These are phyloP conservation scores for Xylaria sp. DNA, from an alignment of 2,329 filamentous ascomycete species.

Conservation along the genomic window DNA sequence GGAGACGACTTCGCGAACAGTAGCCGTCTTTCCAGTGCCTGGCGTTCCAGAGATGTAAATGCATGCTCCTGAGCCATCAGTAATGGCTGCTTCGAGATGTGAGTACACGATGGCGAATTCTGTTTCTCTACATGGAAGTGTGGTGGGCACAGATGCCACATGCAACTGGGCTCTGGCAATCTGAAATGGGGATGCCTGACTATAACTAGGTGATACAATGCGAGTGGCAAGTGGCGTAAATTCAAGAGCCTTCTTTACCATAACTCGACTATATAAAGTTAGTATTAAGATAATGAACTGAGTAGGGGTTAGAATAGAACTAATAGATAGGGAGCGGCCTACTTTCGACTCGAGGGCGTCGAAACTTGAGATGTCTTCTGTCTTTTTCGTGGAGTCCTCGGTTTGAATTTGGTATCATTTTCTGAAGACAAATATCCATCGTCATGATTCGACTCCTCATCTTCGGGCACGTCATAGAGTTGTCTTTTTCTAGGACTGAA, in stretches of 20 bases:
- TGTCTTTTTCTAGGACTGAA: constrained; percentile 33
- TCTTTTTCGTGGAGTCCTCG: constrained; percentile 67
- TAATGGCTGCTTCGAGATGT: constrained; percentile 92
- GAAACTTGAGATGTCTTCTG: constrained; percentile 60
- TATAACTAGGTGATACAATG: constrained; percentile 78
- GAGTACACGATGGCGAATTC: constrained; percentile 95
- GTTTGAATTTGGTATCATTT: constrained; percentile 49
- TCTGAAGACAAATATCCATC: constrained; percentile 50
- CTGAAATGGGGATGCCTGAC: constrained; percentile 88
- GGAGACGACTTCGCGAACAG: constrained; percentile 92
- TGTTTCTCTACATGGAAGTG: constrained; percentile 88
- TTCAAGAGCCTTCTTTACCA: constrained; percentile 88
- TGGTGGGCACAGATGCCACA: constrained; percentile 90
- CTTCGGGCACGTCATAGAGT: constrained; percentile 30
- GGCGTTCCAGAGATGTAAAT: constrained; percentile 99
- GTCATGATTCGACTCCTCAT: constrained; percentile 47
- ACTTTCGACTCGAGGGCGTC: constrained; percentile 59
- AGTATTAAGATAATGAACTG: constrained; percentile 18
- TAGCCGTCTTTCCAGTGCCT: constrained; percentile 96
- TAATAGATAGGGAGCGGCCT: constrained; percentile 47
- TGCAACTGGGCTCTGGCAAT: constrained; percentile 89
- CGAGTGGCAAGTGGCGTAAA: constrained; percentile 96
- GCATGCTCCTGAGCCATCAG: constrained; percentile 91
- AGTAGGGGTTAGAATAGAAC: not conserved
- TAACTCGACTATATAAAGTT: constrained; percentile 57